Percentiles rank a stretch among this genome's conserved stretches.
Evolutionary conservation across 768 basidiomycete genomes (phyloP).

Genomic region (Termitomyces sp.): DNA sequence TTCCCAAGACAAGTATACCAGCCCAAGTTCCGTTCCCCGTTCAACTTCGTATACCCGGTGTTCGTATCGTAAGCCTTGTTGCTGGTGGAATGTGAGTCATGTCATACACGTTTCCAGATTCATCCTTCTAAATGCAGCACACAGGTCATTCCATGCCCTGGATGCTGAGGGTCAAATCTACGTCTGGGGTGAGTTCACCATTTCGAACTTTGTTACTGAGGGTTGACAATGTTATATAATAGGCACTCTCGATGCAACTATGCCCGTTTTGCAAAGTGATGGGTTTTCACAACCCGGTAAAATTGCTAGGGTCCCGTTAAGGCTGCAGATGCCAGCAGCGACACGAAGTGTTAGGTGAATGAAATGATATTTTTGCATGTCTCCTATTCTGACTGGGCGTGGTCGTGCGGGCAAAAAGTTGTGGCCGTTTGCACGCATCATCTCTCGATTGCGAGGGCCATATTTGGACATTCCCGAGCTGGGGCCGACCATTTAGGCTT

Average conservation of each 20-base stretch:
- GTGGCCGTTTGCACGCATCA: constrained; percentile 70
- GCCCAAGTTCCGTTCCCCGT: constrained; percentile 57
- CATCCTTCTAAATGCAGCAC: not conserved
- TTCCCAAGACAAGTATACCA: constrained; percentile 23
- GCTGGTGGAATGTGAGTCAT: constrained; percentile 74
- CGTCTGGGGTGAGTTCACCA: constrained; percentile 65
- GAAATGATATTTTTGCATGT: not conserved
- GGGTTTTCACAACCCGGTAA: constrained; percentile 55
- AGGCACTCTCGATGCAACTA: constrained; percentile 59
- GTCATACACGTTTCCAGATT: constrained; percentile 4
- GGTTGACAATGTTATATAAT: constrained; percentile 2
- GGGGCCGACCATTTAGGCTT: constrained; percentile 74
- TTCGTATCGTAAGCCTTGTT: constrained; percentile 62
- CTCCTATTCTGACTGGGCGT: not conserved
- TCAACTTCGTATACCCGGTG: constrained; percentile 52
- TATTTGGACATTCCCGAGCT: constrained; percentile 73
- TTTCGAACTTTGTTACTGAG: not conserved
- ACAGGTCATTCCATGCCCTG: constrained; percentile 83
- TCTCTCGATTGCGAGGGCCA: constrained; percentile 52
- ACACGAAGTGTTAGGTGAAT: constrained; percentile 62
- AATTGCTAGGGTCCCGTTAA: constrained; percentile 46
- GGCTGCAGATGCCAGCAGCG: constrained; percentile 49
- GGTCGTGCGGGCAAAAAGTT: constrained; percentile 35
- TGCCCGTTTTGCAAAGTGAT: constrained; percentile 34
- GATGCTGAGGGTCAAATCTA: constrained; percentile 68